These are phyloP conservation scores for Grosmannia clavigera DNA, from an alignment of 2,329 filamentous ascomycete species.

Conservation along the genomic window DNA sequence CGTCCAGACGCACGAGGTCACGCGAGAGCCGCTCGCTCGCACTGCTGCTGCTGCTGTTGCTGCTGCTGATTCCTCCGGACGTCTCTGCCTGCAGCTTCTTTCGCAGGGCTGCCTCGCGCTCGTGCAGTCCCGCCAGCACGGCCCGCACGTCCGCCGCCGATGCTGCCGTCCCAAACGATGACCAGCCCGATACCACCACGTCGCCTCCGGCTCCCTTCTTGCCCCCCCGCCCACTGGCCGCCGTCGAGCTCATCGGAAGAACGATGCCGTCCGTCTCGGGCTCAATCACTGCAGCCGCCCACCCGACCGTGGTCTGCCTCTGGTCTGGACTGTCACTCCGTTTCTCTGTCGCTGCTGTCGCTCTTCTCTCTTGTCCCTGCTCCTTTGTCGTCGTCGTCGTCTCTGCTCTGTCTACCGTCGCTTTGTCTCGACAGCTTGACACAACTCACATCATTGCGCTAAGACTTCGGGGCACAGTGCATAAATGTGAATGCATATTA, in stretches of 20 bases:
- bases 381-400: neutral
- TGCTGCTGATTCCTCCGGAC: neutral
- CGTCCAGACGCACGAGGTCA: conserved; percentile 75
- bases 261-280: too few species aligned
- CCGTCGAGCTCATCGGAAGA: neutral
- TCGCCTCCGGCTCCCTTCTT: too few species aligned
- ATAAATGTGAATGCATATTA: neutral
- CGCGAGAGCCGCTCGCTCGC: conserved; percentile 63
- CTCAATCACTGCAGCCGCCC: too few species aligned
- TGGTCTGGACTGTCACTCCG: too few species aligned
- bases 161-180: neutral
- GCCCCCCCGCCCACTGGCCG: neutral
- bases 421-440: neutral
- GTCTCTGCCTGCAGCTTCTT: neutral
- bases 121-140: neutral
- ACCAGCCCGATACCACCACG: too few species aligned
- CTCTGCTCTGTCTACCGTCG: neutral
- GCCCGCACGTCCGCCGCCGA: neutral
- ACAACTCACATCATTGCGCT: neutral
- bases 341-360: too few species aligned
- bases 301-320: neutral
- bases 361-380: neutral
- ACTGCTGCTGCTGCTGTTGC: neutral
- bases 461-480: too few species aligned
- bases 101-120: neutral